Evolutionary conservation across 108 stramenopile species (phyloP), one percentile per base, ranked within the genome.

Genomic region (Bacterosira constricta): DNA sequence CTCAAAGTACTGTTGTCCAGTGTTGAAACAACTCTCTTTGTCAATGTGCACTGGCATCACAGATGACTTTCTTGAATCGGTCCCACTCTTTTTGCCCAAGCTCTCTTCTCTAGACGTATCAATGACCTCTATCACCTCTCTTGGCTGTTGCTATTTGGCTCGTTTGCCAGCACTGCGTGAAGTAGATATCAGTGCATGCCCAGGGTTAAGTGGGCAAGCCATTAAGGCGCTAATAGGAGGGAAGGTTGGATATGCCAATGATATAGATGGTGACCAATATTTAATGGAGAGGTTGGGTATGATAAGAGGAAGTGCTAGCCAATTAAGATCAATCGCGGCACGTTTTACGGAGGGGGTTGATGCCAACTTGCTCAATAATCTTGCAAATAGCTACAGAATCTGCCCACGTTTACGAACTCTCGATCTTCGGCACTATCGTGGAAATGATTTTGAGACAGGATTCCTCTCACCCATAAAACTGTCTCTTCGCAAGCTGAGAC

Each of bases 121-220:
- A 10, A 73, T 73, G 73, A 57, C 62, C n/a, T 23, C 39, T 2
- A 65, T 73, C 29, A 50, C 73, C 2, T 37, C 63, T 2, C 27
- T 13, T 18, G 73, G 73, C 21, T 73, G 73, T 25, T 49, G 47
- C 25, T 21, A 52, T 18, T 57, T 73, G 55, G 26, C 44, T 65
- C 42, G n/a, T 39, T 44, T 45, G 45, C 42, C 36, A 34, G 27
- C 37, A 42, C 51, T 73, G 41, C 41, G 73, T 18, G 34, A 34
- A 30, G 73, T 73, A 4, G 41, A 73, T 58, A 50, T 73, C 12
- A 73, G 73, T 55, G 49, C 73, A 35, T 45, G 46, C 6, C 20
- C 34, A 18, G 63, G 54, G 5, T 31, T 64, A 6, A 66, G 31
- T 51, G 45, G 42, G 18, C 29, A 50, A 34, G 57, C 73, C 23